Base-by-base conservation (phyloP, 2,329 filamentous ascomycete genomes). In the Ophiostoma angusticollis region DNA sequence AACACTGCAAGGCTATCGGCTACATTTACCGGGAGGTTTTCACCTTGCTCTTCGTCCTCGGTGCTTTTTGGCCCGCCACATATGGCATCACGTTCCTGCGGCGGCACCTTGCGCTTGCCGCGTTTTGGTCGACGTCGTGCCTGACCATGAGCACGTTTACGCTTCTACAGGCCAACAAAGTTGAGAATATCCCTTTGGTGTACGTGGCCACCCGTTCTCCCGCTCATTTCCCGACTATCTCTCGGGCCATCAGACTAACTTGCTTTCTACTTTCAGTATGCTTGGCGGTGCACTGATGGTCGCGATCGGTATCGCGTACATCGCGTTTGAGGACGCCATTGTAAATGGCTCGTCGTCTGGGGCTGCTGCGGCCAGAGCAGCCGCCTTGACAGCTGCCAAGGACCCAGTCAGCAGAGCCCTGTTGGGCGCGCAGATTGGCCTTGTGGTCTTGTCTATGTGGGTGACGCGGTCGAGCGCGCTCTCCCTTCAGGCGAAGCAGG, bases 11-110 rank as follows among this genome's bases (percentile, higher is more conserved):
- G 84, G 86, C 91, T 17, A 68, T 93, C 61, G 87, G 85, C 36
- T 98, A 98, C 56, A 93, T 93, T 41, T 72, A 89, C 50, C 79
- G 91, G 29, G 81, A 94, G 53, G 76, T 96, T 18, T 80, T 93
- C 50, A 94, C 89, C 0, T 63, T 74, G 1, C 74, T 89, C 40
- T 98, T 87, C 53, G 52, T 87, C 19, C 48, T 87, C 4, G 86
- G 75, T 4, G 73, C 78, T 1, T 66, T 82, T 31, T 98, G 87
- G 83, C 91, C 91, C 1, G 49, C 70, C 0, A 65, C 76, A 0
- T 82, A 91, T 49, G 89, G 91, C 1, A 52, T 70, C 19, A 65
- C 67, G 0, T 96, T 98, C 51, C 48, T 95, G 8, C 67, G 62
- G 37, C 61, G 71, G 19, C 80, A 96, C 52, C 54, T 63, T 11